Conservation (phyloP, 2,329 filamentous ascomycete species). For the Curvularia verruculosa region DNA sequence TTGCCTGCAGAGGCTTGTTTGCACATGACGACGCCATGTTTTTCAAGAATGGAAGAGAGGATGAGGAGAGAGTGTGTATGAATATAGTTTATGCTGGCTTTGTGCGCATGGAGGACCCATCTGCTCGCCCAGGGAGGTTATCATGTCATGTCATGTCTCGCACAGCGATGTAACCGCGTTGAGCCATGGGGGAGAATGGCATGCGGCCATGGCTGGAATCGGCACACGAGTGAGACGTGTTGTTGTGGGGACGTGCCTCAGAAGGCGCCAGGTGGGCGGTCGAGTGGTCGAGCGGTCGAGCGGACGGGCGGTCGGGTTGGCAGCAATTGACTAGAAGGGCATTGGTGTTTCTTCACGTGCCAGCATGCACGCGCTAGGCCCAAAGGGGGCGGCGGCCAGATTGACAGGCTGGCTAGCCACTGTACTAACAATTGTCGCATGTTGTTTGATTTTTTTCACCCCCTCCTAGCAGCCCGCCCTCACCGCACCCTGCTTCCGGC, state of each 20-base stretch:
- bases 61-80: not conserved
- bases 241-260: not conserved
- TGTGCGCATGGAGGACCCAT: not conserved
- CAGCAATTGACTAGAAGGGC: not conserved
- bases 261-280: too few species aligned
- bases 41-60: not conserved
- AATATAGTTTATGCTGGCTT: not conserved
- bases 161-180: not conserved
- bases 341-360: constrained; percentile 3
- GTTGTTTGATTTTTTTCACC: constrained; percentile 3
- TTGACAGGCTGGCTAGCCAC: constrained; percentile 5
- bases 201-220: not conserved
- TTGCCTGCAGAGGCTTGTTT: not conserved
- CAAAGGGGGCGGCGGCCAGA: not conserved
- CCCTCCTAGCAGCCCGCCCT: constrained; percentile 1
- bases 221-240: not conserved
- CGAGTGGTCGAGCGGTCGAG: too few species aligned
- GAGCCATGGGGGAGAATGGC: not conserved
- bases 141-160: too few species aligned
- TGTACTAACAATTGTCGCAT: not conserved
- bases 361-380: not conserved
- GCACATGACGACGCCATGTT: not conserved
- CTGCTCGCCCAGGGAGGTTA: not conserved
- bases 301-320: not conserved
- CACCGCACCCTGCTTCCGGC: constrained; percentile 10